A percentile compares a stretch with the other conserved stretches of the same genome.
Evolutionary conservation across 2,329 filamentous ascomycete species (phyloP).

Genomic region (Fusarium marasasianum): DNA sequence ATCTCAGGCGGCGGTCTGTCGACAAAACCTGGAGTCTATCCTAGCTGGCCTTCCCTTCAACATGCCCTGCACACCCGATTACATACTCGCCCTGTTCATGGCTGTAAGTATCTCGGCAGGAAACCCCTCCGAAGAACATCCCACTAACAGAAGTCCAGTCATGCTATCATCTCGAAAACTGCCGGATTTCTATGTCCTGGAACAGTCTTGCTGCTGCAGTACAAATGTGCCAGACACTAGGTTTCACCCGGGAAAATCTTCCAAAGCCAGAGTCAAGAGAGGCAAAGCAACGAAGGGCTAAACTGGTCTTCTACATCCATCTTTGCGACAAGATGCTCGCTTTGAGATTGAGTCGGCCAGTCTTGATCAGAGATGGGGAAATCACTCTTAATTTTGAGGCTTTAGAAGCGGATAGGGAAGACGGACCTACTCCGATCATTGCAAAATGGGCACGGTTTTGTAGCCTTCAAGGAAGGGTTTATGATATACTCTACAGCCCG

Average conservation of each 20-base stretch:
- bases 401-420: neutral
- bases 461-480: neutral
- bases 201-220: neutral
- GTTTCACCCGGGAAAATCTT: neutral
- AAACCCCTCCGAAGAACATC: rapidly evolving
- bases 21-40: neutral
- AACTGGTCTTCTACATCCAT: neutral
- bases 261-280: neutral
- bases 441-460: neutral
- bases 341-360: neutral
- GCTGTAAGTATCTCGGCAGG: neutral
- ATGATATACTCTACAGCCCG: neutral
- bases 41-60: neutral
- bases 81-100: neutral
- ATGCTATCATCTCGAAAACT: neutral
- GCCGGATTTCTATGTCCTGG: constrained; percentile 1
- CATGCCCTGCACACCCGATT: neutral
- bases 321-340: constrained; percentile 9
- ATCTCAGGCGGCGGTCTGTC: neutral
- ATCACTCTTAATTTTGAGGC: neutral
- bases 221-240: constrained; percentile 1
- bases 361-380: neutral
- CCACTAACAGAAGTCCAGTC: neutral
- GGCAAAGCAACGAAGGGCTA: neutral
- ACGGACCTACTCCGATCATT: neutral